Base-by-base conservation (phyloP, 345 rosid species). In the Microthlaspi erraticum region DNA sequence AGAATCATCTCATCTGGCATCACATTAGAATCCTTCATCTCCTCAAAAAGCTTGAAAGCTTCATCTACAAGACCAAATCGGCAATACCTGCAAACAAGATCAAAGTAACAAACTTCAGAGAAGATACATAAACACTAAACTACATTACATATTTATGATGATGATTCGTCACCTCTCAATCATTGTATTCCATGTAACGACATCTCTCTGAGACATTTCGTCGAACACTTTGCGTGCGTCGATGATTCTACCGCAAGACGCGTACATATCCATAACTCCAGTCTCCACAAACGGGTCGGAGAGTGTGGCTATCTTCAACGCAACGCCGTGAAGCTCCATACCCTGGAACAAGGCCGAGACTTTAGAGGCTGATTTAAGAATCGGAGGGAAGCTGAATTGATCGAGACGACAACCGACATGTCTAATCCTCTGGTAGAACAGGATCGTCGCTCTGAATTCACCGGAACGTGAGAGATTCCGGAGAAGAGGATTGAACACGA, bases 231-330 rank as follows among this genome's bases (percentile, higher is more conserved):
- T 63, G 26, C 90, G 84, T 1, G 91, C 88, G 4, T 70, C 74
- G 8, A 5, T 14, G 39, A 83, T 60, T 62, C 67, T 60, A 7
- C 81, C 82, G 42, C 84, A 86, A 3, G 69, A 70, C 0, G 72
- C 62, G 13, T 88, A 86, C 84, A 84, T 18, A 0, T 78, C 72
- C 17, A 81, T 32, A 64, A 87, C 68, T 63, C 74, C 77, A 53
- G 88, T 86, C 73, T 84, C 82, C 59, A 87, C 78, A 71, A 87
- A 86, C 3, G 83, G 86, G 79, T 87, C 91, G 0, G 78, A 72
- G 18, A 78, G 72, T 39, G 82, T 71, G 4, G 86, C 87, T 26
- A 58, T 49, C 83, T 83, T 86, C 4, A 69, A 63, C 5, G 76
- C 80, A 56, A 81, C 56, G 45, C 91, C 91, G 34, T 88, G 90